Base-by-base conservation (phyloP, 2,329 filamentous ascomycete species). In the Westerdykella aurantiaca region DNA sequence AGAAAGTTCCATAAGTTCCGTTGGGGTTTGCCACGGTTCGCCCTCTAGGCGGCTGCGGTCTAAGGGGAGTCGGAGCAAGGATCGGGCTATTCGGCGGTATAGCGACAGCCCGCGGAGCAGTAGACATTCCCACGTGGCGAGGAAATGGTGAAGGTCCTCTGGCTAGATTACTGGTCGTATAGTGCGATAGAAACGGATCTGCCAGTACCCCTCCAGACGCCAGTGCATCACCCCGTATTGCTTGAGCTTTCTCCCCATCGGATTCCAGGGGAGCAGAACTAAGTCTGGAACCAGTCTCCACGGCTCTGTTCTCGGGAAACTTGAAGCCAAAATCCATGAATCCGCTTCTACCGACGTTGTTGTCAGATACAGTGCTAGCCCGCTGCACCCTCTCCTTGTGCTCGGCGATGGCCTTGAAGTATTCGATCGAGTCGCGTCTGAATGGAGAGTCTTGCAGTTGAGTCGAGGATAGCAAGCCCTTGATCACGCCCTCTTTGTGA, bases 371-470 rank as follows among this genome's bases (percentile, higher is more conserved):
- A 5, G 17, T 6, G 17, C 9, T 14, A 35, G 42, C 11, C 17
- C 22, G 25, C 25, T 29, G 25, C 25, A 2, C n/a, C 34, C 44
- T 49, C 46, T 65, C 49, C 7, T 68, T 63, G 47, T 69, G 63
- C 49, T 70, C 64, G 2, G 70, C 68, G 11, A 69, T 60, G 21
- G 64, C 55, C 34, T 69, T 67, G 53, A 74, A 74, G 50, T 70
- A 70, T 6, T 60, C 55, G 1, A 74, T 51, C 1, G 68, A 64
- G 43, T 70, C 60, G 39, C 55, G 59, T 31, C 64, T 54, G 16
- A 65, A 47, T 4, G 62, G 65, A 41, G 68, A 51, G 5, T 60
- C 64, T 42, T 61, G 63, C 23, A 72, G 44, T n/a, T 66, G 60
- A 47, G 71, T 67, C 3, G 65, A 60, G 5, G 67, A 69, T 5